Percentiles rank a stretch among this genome's conserved stretches.
These are phyloP conservation scores for Aspergillus campestris DNA, from an alignment of 495 filamentous ascomycete species.

Conservation along the genomic window DNA sequence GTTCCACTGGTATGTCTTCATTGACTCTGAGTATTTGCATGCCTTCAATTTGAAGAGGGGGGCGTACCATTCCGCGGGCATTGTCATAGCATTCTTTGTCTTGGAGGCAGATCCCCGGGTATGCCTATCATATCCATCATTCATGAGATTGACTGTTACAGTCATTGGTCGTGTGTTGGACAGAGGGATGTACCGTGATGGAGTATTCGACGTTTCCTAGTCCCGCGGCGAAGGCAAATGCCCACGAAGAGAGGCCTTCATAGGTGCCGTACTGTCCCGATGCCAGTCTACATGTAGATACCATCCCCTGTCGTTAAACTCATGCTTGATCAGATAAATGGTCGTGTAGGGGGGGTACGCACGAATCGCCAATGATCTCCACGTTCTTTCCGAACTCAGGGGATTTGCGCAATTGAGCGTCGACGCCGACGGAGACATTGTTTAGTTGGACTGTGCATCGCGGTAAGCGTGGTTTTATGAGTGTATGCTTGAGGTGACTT, in stretches of 20 bases:
- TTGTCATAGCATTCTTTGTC: constrained; percentile 51
- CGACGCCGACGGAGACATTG: constrained; percentile 42
- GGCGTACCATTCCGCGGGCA: constrained; percentile 24
- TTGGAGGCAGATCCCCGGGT: constrained; percentile 52
- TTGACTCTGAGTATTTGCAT: constrained; percentile 1
- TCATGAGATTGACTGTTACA: not conserved
- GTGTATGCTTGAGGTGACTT: constrained; percentile 11
- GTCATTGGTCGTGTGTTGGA: not conserved
- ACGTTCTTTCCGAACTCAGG: constrained; percentile 45
- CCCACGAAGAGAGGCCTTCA: constrained; percentile 53
- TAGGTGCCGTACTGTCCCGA: constrained; percentile 57
- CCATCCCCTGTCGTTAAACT: not conserved
- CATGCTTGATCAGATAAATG: not conserved
- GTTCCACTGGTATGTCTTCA: constrained; percentile 55
- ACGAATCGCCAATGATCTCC: constrained; percentile 59
- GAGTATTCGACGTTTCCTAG: constrained; percentile 57
- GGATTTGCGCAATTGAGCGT: constrained; percentile 42
- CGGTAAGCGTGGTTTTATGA: constrained; percentile 1
- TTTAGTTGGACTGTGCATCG: constrained; percentile 44
- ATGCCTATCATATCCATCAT: constrained; percentile 25
- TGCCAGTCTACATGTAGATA: constrained; percentile 15
- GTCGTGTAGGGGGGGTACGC: constrained; percentile 2
- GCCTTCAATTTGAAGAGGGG: not conserved
- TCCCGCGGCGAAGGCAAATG: constrained; percentile 47
- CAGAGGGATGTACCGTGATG: constrained; percentile 37